Evolutionary conservation across 2,329 filamentous ascomycete species (phyloP).

Genomic region (Coniosporium tulheliwenetii): DNA sequence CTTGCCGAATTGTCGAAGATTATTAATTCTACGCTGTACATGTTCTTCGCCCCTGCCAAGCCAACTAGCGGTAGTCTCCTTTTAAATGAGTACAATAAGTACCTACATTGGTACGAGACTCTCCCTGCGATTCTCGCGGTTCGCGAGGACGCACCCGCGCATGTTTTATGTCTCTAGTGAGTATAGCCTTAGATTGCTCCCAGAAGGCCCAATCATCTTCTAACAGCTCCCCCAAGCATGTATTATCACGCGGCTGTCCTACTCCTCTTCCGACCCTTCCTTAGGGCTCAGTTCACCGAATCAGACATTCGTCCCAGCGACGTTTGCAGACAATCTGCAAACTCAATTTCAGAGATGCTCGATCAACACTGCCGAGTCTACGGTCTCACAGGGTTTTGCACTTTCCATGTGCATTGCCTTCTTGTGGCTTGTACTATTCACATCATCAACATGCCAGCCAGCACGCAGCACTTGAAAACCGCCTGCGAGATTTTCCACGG

Average conservation of each 20-base stretch:
- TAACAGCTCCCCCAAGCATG: constrained; percentile 3
- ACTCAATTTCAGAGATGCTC: constrained; percentile 6
- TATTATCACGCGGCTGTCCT: constrained; percentile 7
- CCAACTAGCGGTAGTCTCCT: constrained; percentile 6
- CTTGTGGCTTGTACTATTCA: constrained; percentile 7
- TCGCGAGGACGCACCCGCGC: constrained; percentile 5
- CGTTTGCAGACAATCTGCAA: constrained; percentile 5
- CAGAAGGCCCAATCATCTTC: neutral
- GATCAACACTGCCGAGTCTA: constrained; percentile 5
- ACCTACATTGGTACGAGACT: constrained; percentile 4
- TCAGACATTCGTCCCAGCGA: constrained; percentile 6
- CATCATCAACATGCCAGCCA: constrained; percentile 7
- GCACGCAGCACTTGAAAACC: constrained; percentile 29
- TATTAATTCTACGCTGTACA: constrained; percentile 7
- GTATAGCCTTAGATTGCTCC: neutral
- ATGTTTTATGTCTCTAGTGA: constrained; percentile 8
- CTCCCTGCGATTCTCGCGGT: constrained; percentile 3
- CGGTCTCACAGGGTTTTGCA: constrained; percentile 5
- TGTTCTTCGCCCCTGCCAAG: constrained; percentile 8
- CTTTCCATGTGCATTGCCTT: constrained; percentile 7
- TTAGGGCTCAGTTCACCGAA: constrained; percentile 6
- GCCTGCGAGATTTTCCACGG: constrained; percentile 9
- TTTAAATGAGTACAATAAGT: constrained; percentile 6
- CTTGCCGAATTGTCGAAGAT: constrained; percentile 6
- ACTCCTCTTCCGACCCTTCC: constrained; percentile 7